Conservation (phyloP, 805 yeast species). For the Monosporozyma siamensis region DNA sequence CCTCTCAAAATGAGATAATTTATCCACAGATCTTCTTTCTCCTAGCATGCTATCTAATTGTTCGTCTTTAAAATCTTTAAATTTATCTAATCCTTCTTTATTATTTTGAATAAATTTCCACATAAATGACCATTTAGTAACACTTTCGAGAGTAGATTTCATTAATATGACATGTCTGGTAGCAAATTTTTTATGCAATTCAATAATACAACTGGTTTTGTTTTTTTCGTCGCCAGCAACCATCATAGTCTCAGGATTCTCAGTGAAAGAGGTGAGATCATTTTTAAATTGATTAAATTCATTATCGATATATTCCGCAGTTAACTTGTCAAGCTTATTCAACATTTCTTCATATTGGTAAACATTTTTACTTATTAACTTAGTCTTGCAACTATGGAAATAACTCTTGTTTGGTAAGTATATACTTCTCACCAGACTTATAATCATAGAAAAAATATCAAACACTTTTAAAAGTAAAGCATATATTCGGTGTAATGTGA, state of each 20-base stretch:
- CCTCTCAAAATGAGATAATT: constrained; percentile 14
- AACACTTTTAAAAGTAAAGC: constrained; percentile 23
- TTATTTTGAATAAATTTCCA: constrained; percentile 22
- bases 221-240: neutral
- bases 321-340: constrained; percentile 13
- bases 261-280: neutral
- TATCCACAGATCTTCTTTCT: constrained; percentile 25
- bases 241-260: neutral
- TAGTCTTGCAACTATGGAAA: constrained; percentile 13
- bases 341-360: constrained; percentile 18
- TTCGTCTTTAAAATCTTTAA: constrained; percentile 9
- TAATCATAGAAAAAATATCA: constrained; percentile 12
- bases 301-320: constrained; percentile 3
- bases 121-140: constrained; percentile 13
- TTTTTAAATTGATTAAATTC: neutral
- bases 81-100: constrained; percentile 5
- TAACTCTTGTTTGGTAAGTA: constrained; percentile 20
- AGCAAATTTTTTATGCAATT: constrained; percentile 13
- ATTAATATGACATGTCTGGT: constrained; percentile 11
- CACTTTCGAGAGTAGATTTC: constrained; percentile 8
- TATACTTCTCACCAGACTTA: constrained; percentile 20
- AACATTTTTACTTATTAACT: constrained; percentile 17
- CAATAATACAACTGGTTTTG: constrained; percentile 7
- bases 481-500: constrained; percentile 38
- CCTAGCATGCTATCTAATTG: constrained; percentile 18